Conservation (phyloP, 2,329 filamentous ascomycete species). For the Hirsutella thompsonii region DNA sequence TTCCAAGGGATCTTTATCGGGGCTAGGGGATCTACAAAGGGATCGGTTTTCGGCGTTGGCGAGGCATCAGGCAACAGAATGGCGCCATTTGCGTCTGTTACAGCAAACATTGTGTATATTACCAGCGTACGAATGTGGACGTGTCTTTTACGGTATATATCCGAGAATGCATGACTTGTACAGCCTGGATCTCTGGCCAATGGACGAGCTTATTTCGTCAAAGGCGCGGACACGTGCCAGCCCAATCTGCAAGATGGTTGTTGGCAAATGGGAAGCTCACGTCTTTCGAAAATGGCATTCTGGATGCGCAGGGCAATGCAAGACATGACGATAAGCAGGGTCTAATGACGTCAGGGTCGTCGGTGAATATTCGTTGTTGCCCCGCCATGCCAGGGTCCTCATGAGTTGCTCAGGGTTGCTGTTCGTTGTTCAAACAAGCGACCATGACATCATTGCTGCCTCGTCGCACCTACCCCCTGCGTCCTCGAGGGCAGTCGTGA, state of each 20-base stretch:
- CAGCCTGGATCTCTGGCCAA: no score
- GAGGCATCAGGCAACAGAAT: constrained; percentile 1
- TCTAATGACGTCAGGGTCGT: background rate
- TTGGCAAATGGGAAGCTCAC: no score
- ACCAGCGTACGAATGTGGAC: constrained; percentile 3
- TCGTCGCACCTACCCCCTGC: background rate
- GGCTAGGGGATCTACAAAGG: background rate
- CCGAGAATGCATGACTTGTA: no score
- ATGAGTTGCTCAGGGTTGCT: constrained; percentile 1
- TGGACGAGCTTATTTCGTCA: no score
- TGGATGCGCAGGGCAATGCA: background rate
- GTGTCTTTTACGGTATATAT: background rate
- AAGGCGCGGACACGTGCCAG: no score
- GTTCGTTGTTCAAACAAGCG: background rate
- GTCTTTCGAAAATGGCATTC: no score
- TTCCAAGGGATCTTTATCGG: background rate
- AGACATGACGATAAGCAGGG: background rate
- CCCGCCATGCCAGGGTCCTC: background rate
- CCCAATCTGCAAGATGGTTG: no score
- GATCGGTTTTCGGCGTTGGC: constrained; percentile 1
- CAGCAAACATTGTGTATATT: constrained; percentile 17
- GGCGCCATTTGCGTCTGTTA: constrained; percentile 16
- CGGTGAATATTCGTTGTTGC: background rate
- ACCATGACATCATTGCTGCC: constrained; percentile 1
- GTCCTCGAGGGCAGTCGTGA: background rate